phyloP scores from a whole-genome alignment of 108 stramenopile genomes.

The Hondaea fermentalgiana region DNA sequence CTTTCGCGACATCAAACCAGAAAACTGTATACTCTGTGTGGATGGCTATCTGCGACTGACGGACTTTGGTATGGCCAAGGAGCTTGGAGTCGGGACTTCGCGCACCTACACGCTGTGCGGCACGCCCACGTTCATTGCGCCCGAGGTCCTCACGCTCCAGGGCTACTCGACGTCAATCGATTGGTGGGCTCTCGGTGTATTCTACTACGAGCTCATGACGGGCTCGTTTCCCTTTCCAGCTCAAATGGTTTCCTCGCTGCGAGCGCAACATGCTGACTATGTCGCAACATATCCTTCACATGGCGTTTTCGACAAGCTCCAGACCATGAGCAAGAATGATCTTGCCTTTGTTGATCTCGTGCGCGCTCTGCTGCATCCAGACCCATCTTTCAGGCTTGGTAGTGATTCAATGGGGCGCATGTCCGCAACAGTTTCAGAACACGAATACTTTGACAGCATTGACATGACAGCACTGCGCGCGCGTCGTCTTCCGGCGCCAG shows the following conservation, averaged over 20 bases:
- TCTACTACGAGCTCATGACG: background rate
- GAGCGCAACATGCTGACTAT: background rate
- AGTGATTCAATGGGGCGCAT: background rate
- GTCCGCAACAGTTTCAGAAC: too few relatives aligned
- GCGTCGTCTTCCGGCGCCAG: too few relatives aligned
- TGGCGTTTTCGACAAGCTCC: background rate
- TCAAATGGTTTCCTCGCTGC: background rate
- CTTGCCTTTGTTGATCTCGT: background rate
- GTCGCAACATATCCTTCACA: background rate
- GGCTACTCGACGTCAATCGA: background rate
- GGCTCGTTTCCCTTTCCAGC: slow-evolving; percentile 6
- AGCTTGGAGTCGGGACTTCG: background rate
- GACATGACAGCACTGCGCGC: too few relatives aligned
- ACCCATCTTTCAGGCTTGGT: background rate
- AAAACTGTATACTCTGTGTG: background rate
- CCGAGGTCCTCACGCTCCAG: background rate
- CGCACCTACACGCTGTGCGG: slow-evolving; percentile 8
- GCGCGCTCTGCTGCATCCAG: background rate
- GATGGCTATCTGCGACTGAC: slow-evolving; percentile 2
- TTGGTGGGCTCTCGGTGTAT: background rate
- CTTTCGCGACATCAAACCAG: background rate
- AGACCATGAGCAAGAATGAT: background rate
- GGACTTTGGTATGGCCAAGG: background rate
- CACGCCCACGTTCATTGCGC: background rate
- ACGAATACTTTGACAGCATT: too few relatives aligned